Conservation (phyloP, 352 stramenopile species). For the Pythium angustatum region DNA sequence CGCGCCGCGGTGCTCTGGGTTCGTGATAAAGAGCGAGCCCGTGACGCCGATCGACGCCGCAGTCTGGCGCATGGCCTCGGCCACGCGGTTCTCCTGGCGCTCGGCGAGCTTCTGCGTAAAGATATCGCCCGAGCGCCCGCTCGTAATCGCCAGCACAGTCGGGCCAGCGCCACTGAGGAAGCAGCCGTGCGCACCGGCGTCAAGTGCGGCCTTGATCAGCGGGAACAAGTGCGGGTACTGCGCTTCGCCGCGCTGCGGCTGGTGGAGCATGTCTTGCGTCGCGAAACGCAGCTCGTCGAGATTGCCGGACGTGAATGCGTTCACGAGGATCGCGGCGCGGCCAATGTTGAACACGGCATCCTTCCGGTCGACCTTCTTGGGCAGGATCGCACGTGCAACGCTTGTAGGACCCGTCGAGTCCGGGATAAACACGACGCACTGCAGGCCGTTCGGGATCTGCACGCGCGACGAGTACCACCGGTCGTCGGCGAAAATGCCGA, state of each 20-base stretch:
- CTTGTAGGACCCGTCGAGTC: constrained; percentile 96
- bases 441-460: constrained; percentile 93
- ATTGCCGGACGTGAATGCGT: constrained; percentile 96
- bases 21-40: constrained; percentile 97
- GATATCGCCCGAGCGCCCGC: constrained; percentile 96
- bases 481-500: constrained; percentile 93
- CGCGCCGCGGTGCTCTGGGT: constrained; percentile 94
- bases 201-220: constrained; percentile 96
- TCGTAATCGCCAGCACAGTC: constrained; percentile 98
- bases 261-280: constrained; percentile 94
- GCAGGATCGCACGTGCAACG: constrained; percentile 92
- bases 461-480: constrained; percentile 98
- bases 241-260: constrained; percentile 94
- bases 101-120: constrained; percentile 96
- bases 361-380: constrained; percentile 82
- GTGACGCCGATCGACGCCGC: constrained; percentile 91
- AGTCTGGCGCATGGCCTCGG: constrained; percentile 95
- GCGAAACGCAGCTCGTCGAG: constrained; percentile 95
- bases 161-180: constrained; percentile 98
- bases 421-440: constrained; percentile 99
- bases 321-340: constrained; percentile 96
- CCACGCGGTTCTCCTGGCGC: constrained; percentile 90
- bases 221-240: constrained; percentile 97
- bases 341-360: constrained; percentile 98
- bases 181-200: constrained; percentile 92